A percentile compares a stretch with the other conserved stretches of the same genome.
These are phyloP conservation scores for Aristolochia fimbriata DNA, from an alignment of 164 flowering plant genomes.

Conservation along the genomic window DNA sequence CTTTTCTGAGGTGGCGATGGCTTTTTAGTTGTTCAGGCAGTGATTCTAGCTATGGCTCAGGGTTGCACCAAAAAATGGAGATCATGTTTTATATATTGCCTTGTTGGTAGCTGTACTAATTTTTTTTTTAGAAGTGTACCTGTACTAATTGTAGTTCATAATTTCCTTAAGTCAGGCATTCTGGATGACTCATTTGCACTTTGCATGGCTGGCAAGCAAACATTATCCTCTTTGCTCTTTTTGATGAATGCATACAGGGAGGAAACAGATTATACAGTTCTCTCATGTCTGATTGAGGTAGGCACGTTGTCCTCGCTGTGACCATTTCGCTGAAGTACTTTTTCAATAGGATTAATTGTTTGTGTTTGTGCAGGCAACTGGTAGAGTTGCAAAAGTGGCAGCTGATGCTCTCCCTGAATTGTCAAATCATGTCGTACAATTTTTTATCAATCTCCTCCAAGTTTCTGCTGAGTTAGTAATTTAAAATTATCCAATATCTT, in stretches of 20 bases:
- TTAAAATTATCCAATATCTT: not conserved
- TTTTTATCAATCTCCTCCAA: conserved; percentile 66
- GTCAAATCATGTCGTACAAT: conserved; percentile 34
- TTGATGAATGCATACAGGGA: conserved; percentile 78
- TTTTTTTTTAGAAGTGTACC: too few relatives aligned
- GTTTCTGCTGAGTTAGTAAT: conserved; percentile 64
- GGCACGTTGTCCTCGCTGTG: conserved; percentile 10
- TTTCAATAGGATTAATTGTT: conserved; percentile 1
- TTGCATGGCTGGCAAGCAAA: conserved; percentile 64
- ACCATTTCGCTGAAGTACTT: not conserved
- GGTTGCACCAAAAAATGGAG: too few relatives aligned
- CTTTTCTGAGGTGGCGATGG: not conserved
- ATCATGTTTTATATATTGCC: too few relatives aligned
- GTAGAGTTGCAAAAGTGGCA: conserved; percentile 47
- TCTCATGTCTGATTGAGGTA: conserved; percentile 75
- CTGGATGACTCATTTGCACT: conserved; percentile 88
- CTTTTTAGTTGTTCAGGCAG: not conserved
- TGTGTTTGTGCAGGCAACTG: conserved; percentile 44
- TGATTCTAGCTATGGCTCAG: not conserved
- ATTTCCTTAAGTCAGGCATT: conserved; percentile 40
- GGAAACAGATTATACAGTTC: conserved; percentile 77
- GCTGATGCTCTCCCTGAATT: conserved; percentile 76
- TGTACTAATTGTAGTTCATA: not conserved
- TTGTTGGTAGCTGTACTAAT: too few relatives aligned
- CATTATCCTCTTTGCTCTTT: conserved; percentile 67